These are phyloP conservation scores for Quaeritorhiza haematococci DNA, from an alignment of 371 early-diverging fungal genomes.

Conservation along the genomic window DNA sequence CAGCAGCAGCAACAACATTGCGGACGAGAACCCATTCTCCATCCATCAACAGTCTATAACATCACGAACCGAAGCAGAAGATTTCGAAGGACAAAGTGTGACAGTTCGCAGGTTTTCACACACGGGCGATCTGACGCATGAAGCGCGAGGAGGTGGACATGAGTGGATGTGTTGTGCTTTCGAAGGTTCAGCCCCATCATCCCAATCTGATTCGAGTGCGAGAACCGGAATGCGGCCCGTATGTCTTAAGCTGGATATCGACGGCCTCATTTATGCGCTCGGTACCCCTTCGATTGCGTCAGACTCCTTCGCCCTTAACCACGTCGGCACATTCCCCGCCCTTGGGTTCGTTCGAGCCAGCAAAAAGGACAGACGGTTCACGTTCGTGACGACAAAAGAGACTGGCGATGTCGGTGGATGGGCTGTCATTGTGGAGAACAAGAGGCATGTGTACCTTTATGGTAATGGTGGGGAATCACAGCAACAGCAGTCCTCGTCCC, in stretches of 20 bases:
- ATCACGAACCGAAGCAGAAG: slow-evolving; percentile 59
- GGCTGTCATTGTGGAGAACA: slow-evolving; percentile 62
- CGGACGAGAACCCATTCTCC: background rate
- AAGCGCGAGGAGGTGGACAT: slow-evolving; percentile 36
- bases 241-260: slow-evolving; percentile 68
- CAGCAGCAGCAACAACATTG: slow-evolving; percentile 42
- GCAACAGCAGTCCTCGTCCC: background rate
- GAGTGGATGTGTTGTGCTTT: slow-evolving; percentile 50
- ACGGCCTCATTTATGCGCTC: slow-evolving; percentile 59
- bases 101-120: slow-evolving; percentile 37
- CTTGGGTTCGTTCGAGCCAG: slow-evolving; percentile 78
- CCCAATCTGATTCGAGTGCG: no score
- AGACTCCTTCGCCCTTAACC: slow-evolving; percentile 33
- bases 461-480: background rate
- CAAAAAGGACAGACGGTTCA: slow-evolving; percentile 67
- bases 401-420: slow-evolving; percentile 47
- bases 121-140: no score
- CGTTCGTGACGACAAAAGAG: no score
- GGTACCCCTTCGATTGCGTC: no score
- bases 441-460: slow-evolving; percentile 66
- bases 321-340: slow-evolving; percentile 63
- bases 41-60: slow-evolving; percentile 38
- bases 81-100: slow-evolving; percentile 54
- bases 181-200: no score
- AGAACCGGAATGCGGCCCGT: no score